Evolutionary conservation across 2,329 filamentous ascomycete species (phyloP).

Genomic region (Penicillium sp.): DNA sequence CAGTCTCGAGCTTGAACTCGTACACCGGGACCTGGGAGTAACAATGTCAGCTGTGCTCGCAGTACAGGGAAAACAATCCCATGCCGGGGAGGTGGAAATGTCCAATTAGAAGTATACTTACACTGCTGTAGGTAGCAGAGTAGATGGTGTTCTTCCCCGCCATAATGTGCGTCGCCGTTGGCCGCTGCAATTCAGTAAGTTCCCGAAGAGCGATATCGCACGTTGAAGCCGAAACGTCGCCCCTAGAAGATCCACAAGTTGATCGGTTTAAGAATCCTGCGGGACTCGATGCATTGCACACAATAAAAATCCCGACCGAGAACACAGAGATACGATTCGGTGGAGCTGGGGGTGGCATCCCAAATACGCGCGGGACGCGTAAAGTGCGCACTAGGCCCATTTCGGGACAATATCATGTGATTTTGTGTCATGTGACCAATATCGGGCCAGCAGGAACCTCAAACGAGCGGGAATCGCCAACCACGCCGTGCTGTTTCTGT

Average conservation of each 20-base stretch:
- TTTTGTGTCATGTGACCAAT: conserved; percentile 19
- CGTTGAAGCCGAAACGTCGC: conserved; percentile 11
- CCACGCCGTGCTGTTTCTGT: conserved; percentile 23
- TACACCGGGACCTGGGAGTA: conserved; percentile 81
- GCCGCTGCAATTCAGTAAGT: conserved; percentile 23
- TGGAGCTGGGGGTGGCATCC: conserved; percentile 28
- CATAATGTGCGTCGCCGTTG: conserved; percentile 32
- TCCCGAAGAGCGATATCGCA: conserved; percentile 24
- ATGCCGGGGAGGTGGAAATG: background rate
- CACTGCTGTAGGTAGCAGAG: conserved; percentile 66
- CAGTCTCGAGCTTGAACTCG: conserved; percentile 81
- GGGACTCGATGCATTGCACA: conserved; percentile 16
- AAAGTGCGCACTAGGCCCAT: conserved; percentile 37
- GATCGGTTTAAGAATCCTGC: conserved; percentile 17
- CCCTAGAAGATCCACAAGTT: conserved; percentile 14
- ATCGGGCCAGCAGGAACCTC: conserved; percentile 31
- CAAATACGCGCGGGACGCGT: conserved; percentile 42
- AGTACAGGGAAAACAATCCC: background rate
- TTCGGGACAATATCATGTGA: conserved; percentile 18
- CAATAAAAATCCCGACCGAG: conserved; percentile 16
- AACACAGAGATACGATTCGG: conserved; percentile 35
- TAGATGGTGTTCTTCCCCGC: conserved; percentile 53
- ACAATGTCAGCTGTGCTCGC: background rate
- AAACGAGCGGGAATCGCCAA: conserved; percentile 31
- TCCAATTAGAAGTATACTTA: conserved; percentile 32